Evolutionary conservation across 2,329 filamentous ascomycete genomes (phyloP).

Genomic region (Penicillium italicum): DNA sequence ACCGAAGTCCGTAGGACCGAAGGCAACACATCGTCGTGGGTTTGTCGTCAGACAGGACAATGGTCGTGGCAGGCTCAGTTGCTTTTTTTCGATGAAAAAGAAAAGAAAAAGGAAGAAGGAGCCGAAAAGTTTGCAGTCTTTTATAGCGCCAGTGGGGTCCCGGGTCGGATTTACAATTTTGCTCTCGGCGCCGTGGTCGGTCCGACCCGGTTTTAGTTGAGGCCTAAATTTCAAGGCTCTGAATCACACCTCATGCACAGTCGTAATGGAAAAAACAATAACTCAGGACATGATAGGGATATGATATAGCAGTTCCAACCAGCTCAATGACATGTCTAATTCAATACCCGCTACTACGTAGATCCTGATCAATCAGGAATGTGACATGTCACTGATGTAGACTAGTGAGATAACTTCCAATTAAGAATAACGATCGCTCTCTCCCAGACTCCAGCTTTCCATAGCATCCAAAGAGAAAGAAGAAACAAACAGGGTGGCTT

Average conservation of each 20-base stretch:
- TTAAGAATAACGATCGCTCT: neutral
- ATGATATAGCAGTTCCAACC: neutral
- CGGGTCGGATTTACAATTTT: constrained; percentile 26
- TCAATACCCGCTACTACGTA: neutral
- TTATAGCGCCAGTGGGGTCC: constrained; percentile 31
- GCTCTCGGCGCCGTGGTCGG: neutral
- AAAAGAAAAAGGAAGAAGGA: constrained; percentile 40
- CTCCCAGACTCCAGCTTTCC: neutral
- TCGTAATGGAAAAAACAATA: neutral
- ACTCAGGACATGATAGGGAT: neutral
- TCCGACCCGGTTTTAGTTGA: neutral
- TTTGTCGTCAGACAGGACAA: constrained; percentile 49
- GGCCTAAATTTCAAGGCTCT: neutral
- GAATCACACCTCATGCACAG: neutral
- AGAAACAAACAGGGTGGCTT: neutral
- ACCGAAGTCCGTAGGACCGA: constrained; percentile 54
- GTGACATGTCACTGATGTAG: neutral
- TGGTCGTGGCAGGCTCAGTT: constrained; percentile 68
- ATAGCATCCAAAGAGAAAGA: neutral
- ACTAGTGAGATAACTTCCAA: neutral
- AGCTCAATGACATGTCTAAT: neutral
- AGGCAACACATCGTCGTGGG: constrained; percentile 66
- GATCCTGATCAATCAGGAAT: neutral
- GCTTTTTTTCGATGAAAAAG: constrained; percentile 54
- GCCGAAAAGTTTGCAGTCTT: constrained; percentile 18